Conservation (phyloP, 1,284 basidiomycete genomes). For the Lentinula novae-zelandiae region DNA sequence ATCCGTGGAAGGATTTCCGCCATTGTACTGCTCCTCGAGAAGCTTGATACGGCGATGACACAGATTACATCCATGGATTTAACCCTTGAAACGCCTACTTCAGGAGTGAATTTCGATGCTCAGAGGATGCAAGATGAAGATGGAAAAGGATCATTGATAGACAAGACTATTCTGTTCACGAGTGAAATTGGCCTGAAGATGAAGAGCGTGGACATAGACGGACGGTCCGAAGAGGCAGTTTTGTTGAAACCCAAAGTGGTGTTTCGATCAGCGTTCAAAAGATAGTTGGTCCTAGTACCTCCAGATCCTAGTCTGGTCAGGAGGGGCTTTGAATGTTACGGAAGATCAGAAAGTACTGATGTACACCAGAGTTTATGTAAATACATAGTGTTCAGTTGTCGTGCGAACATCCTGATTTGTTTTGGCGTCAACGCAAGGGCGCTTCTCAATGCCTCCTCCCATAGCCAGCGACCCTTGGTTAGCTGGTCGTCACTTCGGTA, state of each 20-base stretch:
- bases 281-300: neutral
- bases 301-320: neutral
- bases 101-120: neutral
- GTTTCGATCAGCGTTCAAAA: neutral
- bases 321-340: no score
- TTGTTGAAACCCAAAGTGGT: constrained; percentile 8
- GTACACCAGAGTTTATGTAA: no score
- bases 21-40: neutral
- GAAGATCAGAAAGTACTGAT: no score
- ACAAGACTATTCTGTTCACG: neutral
- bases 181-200: neutral
- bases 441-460: constrained; percentile 63
- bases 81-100: neutral
- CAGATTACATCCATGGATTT: constrained; percentile 1
- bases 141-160: neutral
- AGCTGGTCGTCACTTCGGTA: constrained; percentile 81
- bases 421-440: neutral
- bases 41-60: constrained; percentile 6
- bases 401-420: no score
- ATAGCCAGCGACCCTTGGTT: constrained; percentile 69
- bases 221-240: neutral
- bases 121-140: constrained; percentile 1
- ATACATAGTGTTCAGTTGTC: no score
- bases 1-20: neutral
- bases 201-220: neutral